Base-by-base conservation (phyloP, 345 rosid genomes). In the Toxicodendron radicans region DNA sequence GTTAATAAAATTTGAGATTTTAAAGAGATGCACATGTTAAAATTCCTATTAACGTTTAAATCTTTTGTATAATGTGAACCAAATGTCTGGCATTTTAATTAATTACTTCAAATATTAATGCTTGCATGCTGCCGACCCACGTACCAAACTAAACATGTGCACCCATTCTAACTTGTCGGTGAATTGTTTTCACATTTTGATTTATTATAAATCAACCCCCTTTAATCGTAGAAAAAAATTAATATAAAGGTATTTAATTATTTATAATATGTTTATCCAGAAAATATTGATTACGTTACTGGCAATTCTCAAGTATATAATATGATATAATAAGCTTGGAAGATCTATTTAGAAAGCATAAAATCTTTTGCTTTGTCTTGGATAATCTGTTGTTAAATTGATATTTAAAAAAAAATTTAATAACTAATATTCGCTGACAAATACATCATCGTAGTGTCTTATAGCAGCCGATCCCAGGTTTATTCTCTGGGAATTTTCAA, bases 391-490 rank as follows among this genome's bases (percentile, higher is more conserved):
- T 48, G 14, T n/a, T 21, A 45, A 60, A 71, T 24, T 30, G 9
- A n/a, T 72, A 51, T 33, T 30, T 30, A 46, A 63, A 3, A n/a
- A 1, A 59, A 1, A 58, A 41, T 58, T 30, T 17, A 35, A 21
- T 38, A 21, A 62, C 21, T 41, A 48, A 62, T 80, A 73, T 70
- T 76, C 70, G 18, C 75, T 52, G 72, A 76, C 78, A 77, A 9
- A 70, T 73, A 43, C 78, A 77, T 80, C 78, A 77, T 80, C 66
- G 33, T 53, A 23, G 58, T 70, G 73, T 24, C 57, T 48, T 24
- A 2, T 30, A 48, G 16, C 75, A 73, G 73, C 78, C 54, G 80
- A 76, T 76, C 80, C 80, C 53, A 80, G 75, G 66, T 64, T 76
- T 64, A 69, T 69, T 73, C 75, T 62, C 46, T 2, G 5, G 17